Evolutionary conservation across 208 protist genomes (phyloP).

Genomic region (Entamoeba dispar): DNA sequence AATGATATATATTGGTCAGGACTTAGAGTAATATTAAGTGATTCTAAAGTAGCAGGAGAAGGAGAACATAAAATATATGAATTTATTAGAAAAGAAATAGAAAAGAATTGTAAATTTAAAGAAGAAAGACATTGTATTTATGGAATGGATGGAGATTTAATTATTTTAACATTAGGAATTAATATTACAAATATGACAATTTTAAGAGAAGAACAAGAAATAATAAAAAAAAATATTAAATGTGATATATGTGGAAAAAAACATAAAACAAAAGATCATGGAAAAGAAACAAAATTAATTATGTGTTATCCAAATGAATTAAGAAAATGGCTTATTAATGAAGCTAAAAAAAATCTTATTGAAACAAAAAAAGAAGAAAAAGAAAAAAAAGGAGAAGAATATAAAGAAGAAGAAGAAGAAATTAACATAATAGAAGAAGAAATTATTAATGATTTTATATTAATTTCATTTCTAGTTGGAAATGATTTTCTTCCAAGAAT

Average conservation of each 20-base stretch:
- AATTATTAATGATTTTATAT: slow-evolving; percentile 82
- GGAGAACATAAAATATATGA: slow-evolving; percentile 72
- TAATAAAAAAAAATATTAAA: background rate
- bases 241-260: background rate
- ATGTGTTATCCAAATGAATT: background rate
- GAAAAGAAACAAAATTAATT: background rate
- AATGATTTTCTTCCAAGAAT: slow-evolving; percentile 93
- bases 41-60: slow-evolving; percentile 69
- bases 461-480: slow-evolving; percentile 82
- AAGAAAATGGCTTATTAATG: background rate
- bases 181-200: slow-evolving; percentile 89
- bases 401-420: background rate
- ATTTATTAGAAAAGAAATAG: slow-evolving; percentile 49
- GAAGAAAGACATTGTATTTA: slow-evolving; percentile 25
- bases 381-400: too few relatives aligned
- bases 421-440: slow-evolving; percentile 56
- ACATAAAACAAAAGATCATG: background rate
- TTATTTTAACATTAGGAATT: slow-evolving; percentile 85
- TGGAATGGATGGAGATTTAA: slow-evolving; percentile 94
- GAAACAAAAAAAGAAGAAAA: too few relatives aligned
- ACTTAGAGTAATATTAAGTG: background rate
- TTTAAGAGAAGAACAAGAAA: slow-evolving; percentile 60
- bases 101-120: slow-evolving; percentile 56
- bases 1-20: background rate
- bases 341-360: background rate